These are phyloP conservation scores for Pichia cactophila DNA, from an alignment of 1,139 yeast species.

Conservation along the genomic window DNA sequence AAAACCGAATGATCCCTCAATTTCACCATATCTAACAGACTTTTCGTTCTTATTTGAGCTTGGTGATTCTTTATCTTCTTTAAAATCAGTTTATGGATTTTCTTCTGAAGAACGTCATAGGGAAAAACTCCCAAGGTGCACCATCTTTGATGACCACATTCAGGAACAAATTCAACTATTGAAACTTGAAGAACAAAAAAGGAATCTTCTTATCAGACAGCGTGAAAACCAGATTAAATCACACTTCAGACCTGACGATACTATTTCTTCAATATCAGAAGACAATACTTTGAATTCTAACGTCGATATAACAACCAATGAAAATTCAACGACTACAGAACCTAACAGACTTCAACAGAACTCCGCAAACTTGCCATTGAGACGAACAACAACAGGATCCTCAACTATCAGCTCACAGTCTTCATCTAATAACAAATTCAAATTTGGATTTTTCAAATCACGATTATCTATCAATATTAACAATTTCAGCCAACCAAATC, in stretches of 20 bases:
- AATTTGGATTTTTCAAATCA: constrained; percentile 33
- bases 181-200: constrained; percentile 37
- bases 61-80: constrained; percentile 13
- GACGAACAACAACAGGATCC: not conserved
- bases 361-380: not conserved
- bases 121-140: constrained; percentile 26
- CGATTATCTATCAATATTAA: constrained; percentile 40
- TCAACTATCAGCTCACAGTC: not conserved
- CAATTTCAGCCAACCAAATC: constrained; percentile 26
- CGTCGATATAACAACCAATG: not conserved
- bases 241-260: not conserved
- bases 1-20: constrained; percentile 13
- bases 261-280: not conserved
- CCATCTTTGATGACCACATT: constrained; percentile 38
- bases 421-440: constrained; percentile 6
- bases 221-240: constrained; percentile 8
- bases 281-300: not conserved
- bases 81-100: constrained; percentile 31
- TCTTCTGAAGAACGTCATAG: constrained; percentile 38
- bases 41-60: constrained; percentile 27
- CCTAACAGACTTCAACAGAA: not conserved
- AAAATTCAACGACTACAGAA: not conserved
- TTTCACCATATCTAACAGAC: constrained; percentile 14
- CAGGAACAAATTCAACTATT: constrained; percentile 43
- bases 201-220: constrained; percentile 21